Base-by-base conservation (phyloP, 2,329 filamentous ascomycete genomes). In the Tympanopsis confertula region DNA sequence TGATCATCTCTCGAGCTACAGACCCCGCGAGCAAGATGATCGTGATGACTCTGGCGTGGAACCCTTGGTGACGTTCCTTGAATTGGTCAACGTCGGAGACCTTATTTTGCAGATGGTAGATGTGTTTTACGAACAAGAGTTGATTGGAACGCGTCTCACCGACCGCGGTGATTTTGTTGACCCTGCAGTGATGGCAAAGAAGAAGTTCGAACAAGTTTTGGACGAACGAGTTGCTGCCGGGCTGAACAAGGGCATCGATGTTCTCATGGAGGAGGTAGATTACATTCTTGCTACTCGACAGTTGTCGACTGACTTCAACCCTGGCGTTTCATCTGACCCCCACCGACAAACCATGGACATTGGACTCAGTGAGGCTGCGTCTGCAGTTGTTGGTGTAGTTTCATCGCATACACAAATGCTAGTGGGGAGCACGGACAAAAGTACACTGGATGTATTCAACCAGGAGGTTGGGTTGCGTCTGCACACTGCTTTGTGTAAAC, bases 41-140 rank as follows among this genome's bases (percentile, higher is more conserved):
- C 74, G 74, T 49, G 69, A 78, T 45, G 66, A 74, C 22, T 46
- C 54, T 10, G 85, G 84, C 1, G 88, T 95, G 5, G 86, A 87
- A 39, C 91, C 91, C 2, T 71, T 98, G 3, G 87, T 95, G 35
- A 95, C 86, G 1, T 98, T 98, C 51, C 77, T 98, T 43, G 91
- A 98, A 61, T 74, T 98, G 19, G 91, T 98, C 56, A 98, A 98
- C 53, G 89, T 98, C 1, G 91, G 91, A 41, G 91, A 98, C 56
- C 69, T 98, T 41, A 98, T 98, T 49, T 86, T 93, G 42, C 91
- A 98, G 57, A 98, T 98, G 91, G 78, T 98, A 41, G 91, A 98
- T 54, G 87, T 98, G 22, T 98, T 98, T 55, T 98, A 94, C 60
- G 84, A 94, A 54, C 91, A 96, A 61, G 91, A 98, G 61, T 73